Base-by-base conservation (phyloP, 345 rosid genomes). In the Brassica rapa region DNA sequence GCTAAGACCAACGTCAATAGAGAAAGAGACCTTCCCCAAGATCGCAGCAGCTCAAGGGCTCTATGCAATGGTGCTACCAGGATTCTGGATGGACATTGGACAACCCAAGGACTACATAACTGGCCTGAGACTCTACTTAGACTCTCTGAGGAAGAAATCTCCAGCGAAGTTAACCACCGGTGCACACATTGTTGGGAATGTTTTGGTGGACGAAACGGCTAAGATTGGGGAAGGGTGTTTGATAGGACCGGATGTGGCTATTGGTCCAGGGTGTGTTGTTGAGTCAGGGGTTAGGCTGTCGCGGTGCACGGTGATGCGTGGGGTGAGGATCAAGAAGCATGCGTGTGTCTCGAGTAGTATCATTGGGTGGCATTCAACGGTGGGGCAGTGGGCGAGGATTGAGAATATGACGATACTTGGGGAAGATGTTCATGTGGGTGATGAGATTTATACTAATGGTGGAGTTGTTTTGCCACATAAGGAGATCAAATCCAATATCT, bases 11-110 rank as follows among this genome's bases (percentile, higher is more conserved):
- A 93, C 99, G 29, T 95, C 99, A 1, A 95, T 95, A n/a, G 99
- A 95, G 80, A 95, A 95, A 74, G 98, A 95, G 73, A 90, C 94
- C 25, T 95, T 95, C 87, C 99, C 99, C 0, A 89, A 93, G 84
- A 93, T 95, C 68, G 97, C 97, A 14, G 84, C 92, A 2, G 90
- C 84, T 14, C 79, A 85, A 63, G 86, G 88, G 74, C 94, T 95
- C 59, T 93, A 74, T 10, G 99, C 97, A 0, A 95, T 95, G 98
- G 99, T 91, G 55, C 87, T 95, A 51, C 97, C 98, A 0, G 99
- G 99, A 15, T 95, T 95, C 66, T 95, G 99, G 99, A 95, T 95
- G 99, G 99, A 95, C 86, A 91, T 95, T 65, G 99, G 99, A 73
- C 99, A 95, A 82, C 99, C 99, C 8, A 87, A 86, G 73, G 99